These are phyloP conservation scores for Tubosaeta brunneosetosa DNA, from an alignment of 768 basidiomycete species.

Conservation along the genomic window DNA sequence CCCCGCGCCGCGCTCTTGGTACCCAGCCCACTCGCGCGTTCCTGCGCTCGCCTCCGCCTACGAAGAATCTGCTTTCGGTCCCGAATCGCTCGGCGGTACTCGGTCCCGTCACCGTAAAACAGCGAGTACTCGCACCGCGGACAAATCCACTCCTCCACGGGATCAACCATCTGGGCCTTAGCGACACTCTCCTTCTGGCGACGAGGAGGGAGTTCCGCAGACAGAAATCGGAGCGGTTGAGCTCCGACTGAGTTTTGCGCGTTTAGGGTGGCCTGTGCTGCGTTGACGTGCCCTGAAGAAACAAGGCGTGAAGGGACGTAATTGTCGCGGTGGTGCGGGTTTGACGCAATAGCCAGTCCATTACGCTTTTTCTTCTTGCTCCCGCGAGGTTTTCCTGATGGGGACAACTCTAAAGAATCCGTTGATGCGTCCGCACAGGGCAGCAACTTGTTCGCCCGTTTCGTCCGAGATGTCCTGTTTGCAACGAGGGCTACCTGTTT, in stretches of 20 bases:
- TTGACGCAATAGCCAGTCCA: constrained; percentile 86
- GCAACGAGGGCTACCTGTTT: constrained; percentile 45
- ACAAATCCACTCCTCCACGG: constrained; percentile 90
- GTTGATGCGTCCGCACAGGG: constrained; percentile 31
- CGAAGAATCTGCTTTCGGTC: constrained; percentile 75
- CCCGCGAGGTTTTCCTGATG: constrained; percentile 27
- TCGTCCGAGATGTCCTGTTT: constrained; percentile 33
- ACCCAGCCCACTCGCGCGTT: constrained; percentile 43
- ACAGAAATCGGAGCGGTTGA: constrained; percentile 59
- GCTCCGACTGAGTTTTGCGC: constrained; percentile 53
- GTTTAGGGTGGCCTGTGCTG: constrained; percentile 37
- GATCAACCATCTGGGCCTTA: constrained; percentile 42
- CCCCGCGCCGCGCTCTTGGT: constrained; percentile 20
- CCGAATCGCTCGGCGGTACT: constrained; percentile 60
- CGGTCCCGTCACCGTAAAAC: constrained; percentile 80
- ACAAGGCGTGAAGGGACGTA: constrained; percentile 86
- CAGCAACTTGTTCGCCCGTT: constrained; percentile 37
- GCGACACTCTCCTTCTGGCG: constrained; percentile 29
- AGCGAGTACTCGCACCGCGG: constrained; percentile 89
- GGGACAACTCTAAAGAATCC: constrained; percentile 38
- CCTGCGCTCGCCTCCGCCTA: constrained; percentile 65
- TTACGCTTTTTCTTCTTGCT: constrained; percentile 93
- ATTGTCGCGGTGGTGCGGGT: constrained; percentile 93
- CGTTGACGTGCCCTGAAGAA: constrained; percentile 37
- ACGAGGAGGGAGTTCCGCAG: constrained; percentile 59